These are phyloP conservation scores for Blastobotrys proliferans DNA, from an alignment of 1,139 yeast species.

Conservation along the genomic window DNA sequence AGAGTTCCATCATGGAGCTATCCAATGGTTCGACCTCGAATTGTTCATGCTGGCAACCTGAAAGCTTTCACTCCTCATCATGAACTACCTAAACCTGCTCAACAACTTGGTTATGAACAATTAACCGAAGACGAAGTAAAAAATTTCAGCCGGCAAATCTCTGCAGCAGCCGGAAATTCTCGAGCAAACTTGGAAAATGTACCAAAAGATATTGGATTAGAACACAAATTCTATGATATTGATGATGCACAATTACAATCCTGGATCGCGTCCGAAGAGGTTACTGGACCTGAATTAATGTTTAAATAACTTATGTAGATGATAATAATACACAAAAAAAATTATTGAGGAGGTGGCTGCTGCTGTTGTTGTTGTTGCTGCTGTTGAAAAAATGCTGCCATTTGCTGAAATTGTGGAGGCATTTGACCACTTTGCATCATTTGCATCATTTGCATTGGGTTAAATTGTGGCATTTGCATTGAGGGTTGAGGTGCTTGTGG, in stretches of 20 bases:
- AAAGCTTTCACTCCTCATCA: slow-evolving; percentile 12
- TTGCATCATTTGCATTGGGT: slow-evolving; percentile 14
- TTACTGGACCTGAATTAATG: background rate
- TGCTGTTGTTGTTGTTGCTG: slow-evolving; percentile 21
- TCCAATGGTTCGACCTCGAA: slow-evolving; percentile 10
- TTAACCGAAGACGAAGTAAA: slow-evolving; percentile 7
- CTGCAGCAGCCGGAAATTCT: slow-evolving; percentile 10
- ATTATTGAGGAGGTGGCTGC: slow-evolving; percentile 9
- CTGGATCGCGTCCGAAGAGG: slow-evolving; percentile 7
- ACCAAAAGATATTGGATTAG: slow-evolving; percentile 10
- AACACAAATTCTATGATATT: slow-evolving; percentile 9
- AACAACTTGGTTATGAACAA: slow-evolving; percentile 7
- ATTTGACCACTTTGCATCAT: slow-evolving; percentile 13
- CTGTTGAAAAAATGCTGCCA: slow-evolving; percentile 23
- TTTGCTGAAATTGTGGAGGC: slow-evolving; percentile 17
- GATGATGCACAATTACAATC: slow-evolving; percentile 2
- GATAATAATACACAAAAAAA: slow-evolving; percentile 1
- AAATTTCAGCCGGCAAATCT: slow-evolving; percentile 6
- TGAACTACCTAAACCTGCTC: slow-evolving; percentile 5
- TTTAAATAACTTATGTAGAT: background rate
- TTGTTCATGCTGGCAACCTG: slow-evolving; percentile 11
- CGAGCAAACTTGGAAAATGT: slow-evolving; percentile 10
- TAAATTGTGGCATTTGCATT: slow-evolving; percentile 11
- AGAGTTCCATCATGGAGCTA: slow-evolving; percentile 9
- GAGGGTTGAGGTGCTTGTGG: slow-evolving; percentile 12